Percentiles rank a stretch among this genome's conserved stretches.
These are phyloP conservation scores for Epichloe baconii DNA, from an alignment of 2,329 filamentous ascomycete genomes.

Conservation along the genomic window DNA sequence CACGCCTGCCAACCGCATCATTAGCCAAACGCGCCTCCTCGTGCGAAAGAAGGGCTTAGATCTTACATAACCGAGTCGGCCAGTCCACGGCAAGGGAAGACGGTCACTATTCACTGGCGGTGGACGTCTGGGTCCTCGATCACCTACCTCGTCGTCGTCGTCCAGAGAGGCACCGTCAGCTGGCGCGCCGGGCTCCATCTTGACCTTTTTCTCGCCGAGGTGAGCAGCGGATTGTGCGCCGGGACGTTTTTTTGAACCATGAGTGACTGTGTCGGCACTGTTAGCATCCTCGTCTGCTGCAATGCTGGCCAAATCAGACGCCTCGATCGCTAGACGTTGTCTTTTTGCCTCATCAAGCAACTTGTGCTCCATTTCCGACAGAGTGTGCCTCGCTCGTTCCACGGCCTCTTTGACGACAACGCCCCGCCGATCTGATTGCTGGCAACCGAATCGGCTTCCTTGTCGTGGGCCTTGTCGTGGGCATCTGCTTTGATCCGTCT, in stretches of 20 bases:
- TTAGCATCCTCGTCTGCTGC: neutral
- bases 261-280: neutral
- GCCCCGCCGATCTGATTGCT: neutral
- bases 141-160: conserved; percentile 6
- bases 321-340: conserved; percentile 34
- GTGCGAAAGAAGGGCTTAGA: neutral
- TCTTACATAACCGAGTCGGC: conserved; percentile 73
- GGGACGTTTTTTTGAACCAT: neutral
- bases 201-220: neutral
- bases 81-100: conserved; percentile 81
- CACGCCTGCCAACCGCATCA: conserved; percentile 46
- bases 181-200: neutral
- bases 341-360: conserved; percentile 29
- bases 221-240: neutral
- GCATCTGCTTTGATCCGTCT: conserved; percentile 7
- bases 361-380: conserved; percentile 36
- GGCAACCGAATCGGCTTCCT: neutral
- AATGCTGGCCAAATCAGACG: conserved; percentile 18
- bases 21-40: conserved; percentile 1
- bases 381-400: conserved; percentile 27
- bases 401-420: conserved; percentile 16
- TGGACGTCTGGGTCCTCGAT: conserved; percentile 37
- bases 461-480: neutral
- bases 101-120: conserved; percentile 74
- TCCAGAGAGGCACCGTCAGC: neutral